These are phyloP conservation scores for Pilaira anomala DNA, from an alignment of 192 early-diverging fungal genomes.

Conservation along the genomic window DNA sequence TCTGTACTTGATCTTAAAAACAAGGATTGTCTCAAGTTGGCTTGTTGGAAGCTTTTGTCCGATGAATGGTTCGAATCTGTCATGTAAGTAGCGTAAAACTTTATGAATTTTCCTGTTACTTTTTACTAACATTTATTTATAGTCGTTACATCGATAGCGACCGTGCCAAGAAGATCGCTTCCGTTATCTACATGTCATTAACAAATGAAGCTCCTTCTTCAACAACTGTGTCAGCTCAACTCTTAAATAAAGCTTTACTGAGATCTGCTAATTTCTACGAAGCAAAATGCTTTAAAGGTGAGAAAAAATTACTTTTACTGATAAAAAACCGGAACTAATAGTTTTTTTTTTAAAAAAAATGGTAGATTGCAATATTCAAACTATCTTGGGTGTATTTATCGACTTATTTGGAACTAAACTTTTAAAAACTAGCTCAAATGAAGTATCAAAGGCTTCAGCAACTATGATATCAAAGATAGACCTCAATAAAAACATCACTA, in stretches of 20 bases:
- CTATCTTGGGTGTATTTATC: constrained; percentile 6
- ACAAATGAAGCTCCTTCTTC: background rate
- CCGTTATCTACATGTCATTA: constrained; percentile 29
- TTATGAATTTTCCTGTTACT: background rate
- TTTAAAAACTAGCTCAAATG: background rate
- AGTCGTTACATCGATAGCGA: constrained; percentile 33
- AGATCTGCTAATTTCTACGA: constrained; percentile 51
- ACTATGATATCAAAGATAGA: constrained; percentile 4
- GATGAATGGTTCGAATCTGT: constrained; percentile 53
- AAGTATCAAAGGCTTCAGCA: background rate
- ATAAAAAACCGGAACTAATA: background rate
- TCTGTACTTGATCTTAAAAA: background rate
- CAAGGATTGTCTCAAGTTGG: constrained; percentile 21
- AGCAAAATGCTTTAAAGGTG: constrained; percentile 39
- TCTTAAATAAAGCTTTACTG: constrained; percentile 36
- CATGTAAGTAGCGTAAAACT: constrained; percentile 23
- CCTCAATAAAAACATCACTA: background rate
- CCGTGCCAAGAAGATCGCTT: constrained; percentile 30
- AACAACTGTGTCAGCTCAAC: constrained; percentile 22
- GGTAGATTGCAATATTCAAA: constrained; percentile 22
- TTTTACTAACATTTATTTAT: background rate
- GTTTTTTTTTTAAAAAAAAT: background rate
- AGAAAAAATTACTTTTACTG: background rate
- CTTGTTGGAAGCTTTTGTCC: constrained; percentile 47
- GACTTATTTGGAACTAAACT: constrained; percentile 11